phyloP scores from a whole-genome alignment of 1,139 yeast species.

The Debaryomycetaceae sp. region DNA sequence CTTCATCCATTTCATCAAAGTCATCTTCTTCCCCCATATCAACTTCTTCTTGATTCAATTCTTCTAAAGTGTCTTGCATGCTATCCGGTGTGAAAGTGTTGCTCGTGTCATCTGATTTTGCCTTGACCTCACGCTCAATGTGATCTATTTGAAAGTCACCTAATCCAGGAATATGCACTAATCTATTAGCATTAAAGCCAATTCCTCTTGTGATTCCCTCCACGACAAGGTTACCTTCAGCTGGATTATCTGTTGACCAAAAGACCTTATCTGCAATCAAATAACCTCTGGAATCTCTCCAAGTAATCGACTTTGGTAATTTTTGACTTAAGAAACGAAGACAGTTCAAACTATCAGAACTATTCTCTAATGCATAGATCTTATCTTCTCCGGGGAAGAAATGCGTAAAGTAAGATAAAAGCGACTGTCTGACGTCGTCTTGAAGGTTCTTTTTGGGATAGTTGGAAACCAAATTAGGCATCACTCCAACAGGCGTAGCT shows the following conservation, averaged over 20 bases:
- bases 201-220: conserved; percentile 86
- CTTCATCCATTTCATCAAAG: conserved; percentile 31
- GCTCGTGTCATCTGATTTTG: conserved; percentile 26
- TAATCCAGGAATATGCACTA: conserved; percentile 81
- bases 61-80: conserved; percentile 64
- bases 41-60: conserved; percentile 57
- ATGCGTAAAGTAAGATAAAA: conserved; percentile 79
- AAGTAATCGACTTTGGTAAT: conserved; percentile 76
- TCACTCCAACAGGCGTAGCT: conserved; percentile 75
- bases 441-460: conserved; percentile 78
- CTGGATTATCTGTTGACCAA: conserved; percentile 39
- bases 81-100: conserved; percentile 45
- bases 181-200: conserved; percentile 73
- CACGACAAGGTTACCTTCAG: conserved; percentile 45
- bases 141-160: conserved; percentile 84
- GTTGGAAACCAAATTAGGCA: conserved; percentile 65
- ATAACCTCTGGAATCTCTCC: conserved; percentile 94
- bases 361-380: conserved; percentile 65
- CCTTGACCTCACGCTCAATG: conserved; percentile 48
- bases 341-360: conserved; percentile 68
- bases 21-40: conserved; percentile 50
- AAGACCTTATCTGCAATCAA: conserved; percentile 65
- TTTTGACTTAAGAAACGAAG: conserved; percentile 78
- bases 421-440: conserved; percentile 71
- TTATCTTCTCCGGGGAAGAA: conserved; percentile 88